Conservation (phyloP, 1,284 basidiomycete genomes). For the Stereum hirsutum region DNA sequence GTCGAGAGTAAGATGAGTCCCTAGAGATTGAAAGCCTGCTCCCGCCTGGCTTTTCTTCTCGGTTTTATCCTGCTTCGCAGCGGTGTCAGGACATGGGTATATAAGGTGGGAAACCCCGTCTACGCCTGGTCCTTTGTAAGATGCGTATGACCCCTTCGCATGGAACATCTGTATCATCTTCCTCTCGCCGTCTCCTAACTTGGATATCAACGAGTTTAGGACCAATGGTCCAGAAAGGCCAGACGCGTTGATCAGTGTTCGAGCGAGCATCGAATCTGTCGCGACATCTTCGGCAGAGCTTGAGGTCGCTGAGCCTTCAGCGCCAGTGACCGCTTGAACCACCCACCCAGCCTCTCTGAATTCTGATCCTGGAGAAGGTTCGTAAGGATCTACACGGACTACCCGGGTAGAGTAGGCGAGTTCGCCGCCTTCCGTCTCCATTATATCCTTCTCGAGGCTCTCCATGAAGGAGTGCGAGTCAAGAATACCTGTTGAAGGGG, state of each 20-base stretch:
- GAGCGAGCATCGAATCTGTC: constrained; percentile 72
- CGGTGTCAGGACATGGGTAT: constrained; percentile 78
- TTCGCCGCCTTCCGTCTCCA: constrained; percentile 62
- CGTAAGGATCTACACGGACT: constrained; percentile 74
- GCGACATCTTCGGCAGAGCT: constrained; percentile 18
- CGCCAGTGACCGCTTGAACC: constrained; percentile 53
- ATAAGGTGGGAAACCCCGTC: constrained; percentile 67
- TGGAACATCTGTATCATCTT: constrained; percentile 64
- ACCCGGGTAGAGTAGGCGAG: constrained; percentile 79
- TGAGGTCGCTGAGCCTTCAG: no score
- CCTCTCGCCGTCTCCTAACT: constrained; percentile 20
- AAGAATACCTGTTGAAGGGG: constrained; percentile 86
- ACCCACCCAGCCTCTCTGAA: constrained; percentile 55
- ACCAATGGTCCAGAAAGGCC: constrained; percentile 74
- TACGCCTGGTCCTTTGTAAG: constrained; percentile 74
- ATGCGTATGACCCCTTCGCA: constrained; percentile 79
- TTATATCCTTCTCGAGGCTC: constrained; percentile 73
- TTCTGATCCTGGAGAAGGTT: constrained; percentile 17
- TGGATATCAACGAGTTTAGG: constrained; percentile 61
- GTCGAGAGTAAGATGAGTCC: constrained; percentile 88
- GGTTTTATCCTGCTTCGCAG: constrained; percentile 34
- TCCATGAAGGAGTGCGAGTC: constrained; percentile 81
- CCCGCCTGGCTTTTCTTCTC: no score
- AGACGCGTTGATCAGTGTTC: constrained; percentile 81
- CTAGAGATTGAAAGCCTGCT: constrained; percentile 67